Conservation (phyloP, 192 early-diverging fungal species). For the Geranomyces michiganensis region DNA sequence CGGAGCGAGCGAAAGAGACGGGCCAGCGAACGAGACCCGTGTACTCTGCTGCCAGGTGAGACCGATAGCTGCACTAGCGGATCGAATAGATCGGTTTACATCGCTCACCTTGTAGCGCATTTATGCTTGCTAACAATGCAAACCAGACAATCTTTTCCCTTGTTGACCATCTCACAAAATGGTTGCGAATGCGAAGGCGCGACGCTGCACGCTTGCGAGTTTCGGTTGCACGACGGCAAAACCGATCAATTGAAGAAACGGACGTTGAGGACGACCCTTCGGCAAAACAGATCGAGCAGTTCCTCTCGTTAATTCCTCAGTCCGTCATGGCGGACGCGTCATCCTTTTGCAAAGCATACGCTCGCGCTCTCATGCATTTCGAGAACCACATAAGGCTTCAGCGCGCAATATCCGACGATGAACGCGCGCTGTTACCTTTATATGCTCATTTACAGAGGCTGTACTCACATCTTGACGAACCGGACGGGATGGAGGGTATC, state of each 20-base stretch:
- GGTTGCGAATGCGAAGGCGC: constrained; percentile 40
- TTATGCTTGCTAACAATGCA: too few species aligned
- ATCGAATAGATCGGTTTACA: neutral
- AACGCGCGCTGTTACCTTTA: constrained; percentile 39
- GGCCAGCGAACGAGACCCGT: constrained; percentile 38
- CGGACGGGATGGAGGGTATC: constrained; percentile 71
- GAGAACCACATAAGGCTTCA: constrained; percentile 64
- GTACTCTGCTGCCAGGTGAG: constrained; percentile 47
- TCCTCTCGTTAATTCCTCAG: constrained; percentile 65
- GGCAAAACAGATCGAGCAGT: constrained; percentile 42
- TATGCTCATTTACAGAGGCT: constrained; percentile 63
- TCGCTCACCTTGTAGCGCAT: too few species aligned
- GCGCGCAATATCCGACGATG: constrained; percentile 20
- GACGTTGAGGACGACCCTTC: constrained; percentile 29
- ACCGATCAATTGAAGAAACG: constrained; percentile 33
- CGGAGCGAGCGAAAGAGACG: constrained; percentile 4
- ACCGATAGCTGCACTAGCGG: neutral
- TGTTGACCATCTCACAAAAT: constrained; percentile 59
- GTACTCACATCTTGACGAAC: constrained; percentile 70
- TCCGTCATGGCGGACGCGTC: constrained; percentile 65
- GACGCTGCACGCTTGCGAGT: constrained; percentile 33
- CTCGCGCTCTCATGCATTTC: constrained; percentile 70
- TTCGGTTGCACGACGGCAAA: constrained; percentile 18
- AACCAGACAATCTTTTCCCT: constrained; percentile 53
- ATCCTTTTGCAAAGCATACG: constrained; percentile 61